Evolutionary conservation across 768 basidiomycete species (phyloP), one percentile per base, ranked within the genome.

Genomic region (Phylloporus sp.): DNA sequence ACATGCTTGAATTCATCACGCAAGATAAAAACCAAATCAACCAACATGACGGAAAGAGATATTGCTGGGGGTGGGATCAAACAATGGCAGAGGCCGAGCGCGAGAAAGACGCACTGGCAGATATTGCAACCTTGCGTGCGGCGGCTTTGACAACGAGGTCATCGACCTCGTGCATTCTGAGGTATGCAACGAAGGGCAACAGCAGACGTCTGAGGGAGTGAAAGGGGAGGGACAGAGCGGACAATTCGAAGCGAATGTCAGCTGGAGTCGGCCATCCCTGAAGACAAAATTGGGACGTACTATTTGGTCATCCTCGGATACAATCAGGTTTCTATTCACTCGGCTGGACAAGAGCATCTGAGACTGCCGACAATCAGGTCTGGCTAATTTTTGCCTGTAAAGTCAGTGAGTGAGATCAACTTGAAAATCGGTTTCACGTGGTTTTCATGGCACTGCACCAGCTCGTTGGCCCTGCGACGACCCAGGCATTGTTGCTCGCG

Each of bases 1-100:
- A 66, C 27, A 9, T 43, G 3, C 29, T 47, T 55, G 15, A 32
- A 8, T 40, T 66, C 64, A 7, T 62, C 56, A 3, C 50, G 40
- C 1, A 67, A 11, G 1, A 51, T 40, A 31, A 42, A 58, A 0
- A n/a, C 1, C 24, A 47, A 59, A 12, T 66, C 64, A 2, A 34
- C 9, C 22, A 58, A 10, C 65, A 66, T 66, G 13, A 57, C 0
- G 4, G 23, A 45, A 13, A 61, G 38, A 0, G 58, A 43, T 1
- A 48, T 2, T 1, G 52, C 64, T 34, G 34, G 4, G 7, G 11
- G 24, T 12, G 16, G 3, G 5, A 26, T 51, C 29, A 53, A 34
- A 12, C 29, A 7, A 27, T 16, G 4, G 29, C 39, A 12, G 22
- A 24, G 36, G 12, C 11, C 4, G 31, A 28, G 8, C 5, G 3